These are phyloP conservation scores for Fraxinus anomala DNA, from an alignment of 257 asterid genomes.

Conservation along the genomic window DNA sequence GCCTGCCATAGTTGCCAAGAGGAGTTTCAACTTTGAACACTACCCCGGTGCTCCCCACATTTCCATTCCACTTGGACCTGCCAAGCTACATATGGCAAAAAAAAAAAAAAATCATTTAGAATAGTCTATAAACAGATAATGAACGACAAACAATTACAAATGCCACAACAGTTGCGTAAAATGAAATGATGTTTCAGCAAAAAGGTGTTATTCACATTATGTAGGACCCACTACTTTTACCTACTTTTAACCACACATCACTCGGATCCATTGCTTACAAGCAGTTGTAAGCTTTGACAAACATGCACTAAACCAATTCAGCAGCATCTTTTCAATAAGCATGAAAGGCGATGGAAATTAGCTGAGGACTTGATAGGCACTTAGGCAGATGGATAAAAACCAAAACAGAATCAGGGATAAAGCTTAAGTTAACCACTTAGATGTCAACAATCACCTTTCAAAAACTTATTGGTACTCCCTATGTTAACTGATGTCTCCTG, in stretches of 20 bases:
- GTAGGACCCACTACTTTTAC: no score
- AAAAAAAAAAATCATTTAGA: no score
- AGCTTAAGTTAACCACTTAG: neutral
- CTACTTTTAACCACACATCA: no score
- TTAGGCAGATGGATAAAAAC: neutral
- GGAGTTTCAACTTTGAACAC: conserved; percentile 87
- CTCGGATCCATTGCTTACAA: no score
- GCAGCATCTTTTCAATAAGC: conserved; percentile 1
- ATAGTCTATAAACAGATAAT: no score
- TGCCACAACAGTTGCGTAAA: neutral
- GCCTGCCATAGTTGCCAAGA: conserved; percentile 62
- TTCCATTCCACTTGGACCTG: conserved; percentile 95
- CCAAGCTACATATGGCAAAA: conserved; percentile 61
- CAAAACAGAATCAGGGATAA: neutral
- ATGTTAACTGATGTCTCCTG: no score
- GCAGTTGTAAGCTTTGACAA: no score
- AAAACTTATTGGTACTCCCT: neutral
- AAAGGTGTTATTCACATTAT: neutral
- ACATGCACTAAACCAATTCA: neutral
- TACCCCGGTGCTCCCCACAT: conserved; percentile 79
- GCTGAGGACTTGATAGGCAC: neutral
- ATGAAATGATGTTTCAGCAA: neutral
- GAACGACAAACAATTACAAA: no score
- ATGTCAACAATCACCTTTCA: neutral
- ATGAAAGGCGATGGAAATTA: neutral